Conservation (phyloP, 108 stramenopile genomes). For the Cyclotella sp. region DNA sequence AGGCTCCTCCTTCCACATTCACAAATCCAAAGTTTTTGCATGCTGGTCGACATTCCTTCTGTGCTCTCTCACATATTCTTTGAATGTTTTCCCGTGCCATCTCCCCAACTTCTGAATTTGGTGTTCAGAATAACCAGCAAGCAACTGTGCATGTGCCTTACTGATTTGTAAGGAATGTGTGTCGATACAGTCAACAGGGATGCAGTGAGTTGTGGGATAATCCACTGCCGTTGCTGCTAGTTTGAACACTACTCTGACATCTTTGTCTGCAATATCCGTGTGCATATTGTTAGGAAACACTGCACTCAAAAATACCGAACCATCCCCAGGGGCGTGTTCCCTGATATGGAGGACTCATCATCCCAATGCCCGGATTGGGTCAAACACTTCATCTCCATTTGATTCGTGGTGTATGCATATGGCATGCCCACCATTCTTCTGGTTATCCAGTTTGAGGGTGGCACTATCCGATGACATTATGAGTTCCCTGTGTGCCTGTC, state of each 20-base stretch:
- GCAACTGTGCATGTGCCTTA: conserved; percentile 23
- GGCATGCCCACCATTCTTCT: neutral
- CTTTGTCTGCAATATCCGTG: neutral
- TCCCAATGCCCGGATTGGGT: too few relatives aligned
- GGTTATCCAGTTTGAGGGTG: conserved; percentile 21
- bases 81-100: conserved; percentile 6
- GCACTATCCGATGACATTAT: conserved; percentile 1
- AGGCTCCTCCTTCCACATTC: too few relatives aligned
- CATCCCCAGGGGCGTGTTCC: neutral
- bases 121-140: too few relatives aligned
- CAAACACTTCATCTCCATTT: too few relatives aligned
- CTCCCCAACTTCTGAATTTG: too few relatives aligned
- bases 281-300: neutral
- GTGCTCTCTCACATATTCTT: too few relatives aligned
- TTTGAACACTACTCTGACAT: conserved; percentile 2
- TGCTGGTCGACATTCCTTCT: too few relatives aligned
- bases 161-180: conserved; percentile 17
- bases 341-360: neutral
- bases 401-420: neutral
- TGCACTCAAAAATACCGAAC: neutral
- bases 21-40: too few relatives aligned
- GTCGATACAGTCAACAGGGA: too few relatives aligned
- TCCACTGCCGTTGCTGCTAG: conserved; percentile 9
- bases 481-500: neutral
- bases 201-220: neutral